Percentiles rank a stretch among this genome's conserved stretches.
These are phyloP conservation scores for Trichosporon faecale DNA, from an alignment of 1,284 basidiomycete genomes.

Conservation along the genomic window DNA sequence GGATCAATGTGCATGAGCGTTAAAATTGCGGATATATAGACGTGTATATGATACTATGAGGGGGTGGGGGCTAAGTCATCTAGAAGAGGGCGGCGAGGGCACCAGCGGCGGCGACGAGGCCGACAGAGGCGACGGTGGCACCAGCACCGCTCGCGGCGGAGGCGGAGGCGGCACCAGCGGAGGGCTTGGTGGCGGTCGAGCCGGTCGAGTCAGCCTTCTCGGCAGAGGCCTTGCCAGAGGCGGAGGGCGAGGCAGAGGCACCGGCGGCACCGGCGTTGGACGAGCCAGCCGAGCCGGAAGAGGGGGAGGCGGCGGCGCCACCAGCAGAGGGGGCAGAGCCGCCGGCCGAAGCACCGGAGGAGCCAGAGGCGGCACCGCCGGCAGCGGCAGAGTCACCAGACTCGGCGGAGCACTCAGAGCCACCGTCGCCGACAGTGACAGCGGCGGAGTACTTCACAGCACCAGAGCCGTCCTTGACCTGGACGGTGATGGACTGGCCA, in stretches of 20 bases:
- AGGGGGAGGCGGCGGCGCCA: slow-evolving; percentile 14
- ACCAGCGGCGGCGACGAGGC: slow-evolving; percentile 29
- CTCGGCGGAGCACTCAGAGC: neutral
- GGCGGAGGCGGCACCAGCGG: slow-evolving; percentile 14
- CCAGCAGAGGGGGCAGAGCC: slow-evolving; percentile 15
- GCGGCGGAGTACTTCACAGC: slow-evolving; percentile 34
- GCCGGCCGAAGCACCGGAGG: slow-evolving; percentile 7
- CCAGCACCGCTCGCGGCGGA: slow-evolving; percentile 14
- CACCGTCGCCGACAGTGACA: slow-evolving; percentile 30
- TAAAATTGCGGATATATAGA: slow-evolving; percentile 11
- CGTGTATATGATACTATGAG: slow-evolving; percentile 15
- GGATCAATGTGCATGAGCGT: slow-evolving; percentile 12
- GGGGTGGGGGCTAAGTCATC: slow-evolving; percentile 16
- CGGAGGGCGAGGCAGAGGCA: slow-evolving; percentile 9
- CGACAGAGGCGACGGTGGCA: slow-evolving; percentile 25
- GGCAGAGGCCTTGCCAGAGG: slow-evolving; percentile 10
- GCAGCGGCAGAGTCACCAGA: slow-evolving; percentile 12
- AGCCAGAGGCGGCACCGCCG: slow-evolving; percentile 5
- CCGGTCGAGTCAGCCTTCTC: slow-evolving; percentile 14
- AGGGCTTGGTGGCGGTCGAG: slow-evolving; percentile 11
- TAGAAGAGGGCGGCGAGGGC: slow-evolving; percentile 33
- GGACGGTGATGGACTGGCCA: slow-evolving; percentile 52
- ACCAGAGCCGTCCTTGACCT: slow-evolving; percentile 41
- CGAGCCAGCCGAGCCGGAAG: slow-evolving; percentile 14
- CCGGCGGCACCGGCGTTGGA: neutral